These are phyloP conservation scores for Nitzschia sp. DNA, from an alignment of 108 stramenopile genomes.

Conservation along the genomic window DNA sequence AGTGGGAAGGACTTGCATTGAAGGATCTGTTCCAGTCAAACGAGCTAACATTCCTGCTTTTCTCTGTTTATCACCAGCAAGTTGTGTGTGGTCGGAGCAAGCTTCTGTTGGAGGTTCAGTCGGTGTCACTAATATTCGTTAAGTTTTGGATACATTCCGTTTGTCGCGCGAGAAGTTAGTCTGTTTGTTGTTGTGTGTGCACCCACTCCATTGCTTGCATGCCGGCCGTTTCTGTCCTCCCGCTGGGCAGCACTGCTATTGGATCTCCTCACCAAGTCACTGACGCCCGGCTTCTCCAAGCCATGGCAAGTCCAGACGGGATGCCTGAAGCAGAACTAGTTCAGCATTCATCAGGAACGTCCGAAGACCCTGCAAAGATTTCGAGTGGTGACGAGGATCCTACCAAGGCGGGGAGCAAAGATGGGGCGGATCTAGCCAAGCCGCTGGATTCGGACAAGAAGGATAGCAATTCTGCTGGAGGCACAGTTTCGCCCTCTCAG, in stretches of 20 bases:
- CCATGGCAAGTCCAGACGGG: background rate
- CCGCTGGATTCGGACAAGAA: background rate
- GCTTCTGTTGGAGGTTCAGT: no score
- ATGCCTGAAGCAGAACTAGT: slow-evolving; percentile 1
- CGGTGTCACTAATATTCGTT: no score
- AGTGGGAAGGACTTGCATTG: no score
- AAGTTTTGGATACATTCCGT: background rate
- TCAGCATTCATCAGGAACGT: background rate
- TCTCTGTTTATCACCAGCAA: no score
- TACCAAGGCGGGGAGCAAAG: background rate
- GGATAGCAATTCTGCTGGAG: slow-evolving; percentile 7
- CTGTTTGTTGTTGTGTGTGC: background rate
- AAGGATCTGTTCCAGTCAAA: no score
- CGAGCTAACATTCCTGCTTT: no score
- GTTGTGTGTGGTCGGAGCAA: no score
- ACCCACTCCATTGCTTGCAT: slow-evolving; percentile 13
- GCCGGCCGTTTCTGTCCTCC: slow-evolving; percentile 30
- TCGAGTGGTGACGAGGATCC: background rate
- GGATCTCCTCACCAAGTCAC: slow-evolving; percentile 9
- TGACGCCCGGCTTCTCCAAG: slow-evolving; percentile 4
- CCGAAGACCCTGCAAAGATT: background rate
- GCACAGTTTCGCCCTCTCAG: slow-evolving; percentile 11
- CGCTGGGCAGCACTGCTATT: slow-evolving; percentile 15
- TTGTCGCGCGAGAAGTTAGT: background rate
- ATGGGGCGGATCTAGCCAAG: background rate